Evolutionary conservation across 768 basidiomycete genomes (phyloP).

Genomic region (Amanita muscaria): DNA sequence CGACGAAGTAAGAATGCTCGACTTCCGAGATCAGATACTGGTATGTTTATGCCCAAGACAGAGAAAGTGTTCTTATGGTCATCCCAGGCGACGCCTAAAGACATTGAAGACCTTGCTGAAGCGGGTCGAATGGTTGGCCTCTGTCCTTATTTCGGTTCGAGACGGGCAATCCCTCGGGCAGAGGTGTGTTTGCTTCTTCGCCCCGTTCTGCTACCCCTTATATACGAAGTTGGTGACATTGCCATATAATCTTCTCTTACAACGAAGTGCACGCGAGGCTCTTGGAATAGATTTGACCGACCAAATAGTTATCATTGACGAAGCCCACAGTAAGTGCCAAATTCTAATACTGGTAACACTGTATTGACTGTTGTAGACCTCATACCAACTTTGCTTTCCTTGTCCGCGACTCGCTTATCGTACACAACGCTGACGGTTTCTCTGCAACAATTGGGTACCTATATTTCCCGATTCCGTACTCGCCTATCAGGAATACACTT

Average conservation of each 20-base stretch:
- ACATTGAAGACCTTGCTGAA: constrained; percentile 85
- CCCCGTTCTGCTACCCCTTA: not conserved
- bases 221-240: constrained; percentile 68
- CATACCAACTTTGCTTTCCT: constrained; percentile 80
- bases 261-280: constrained; percentile 75
- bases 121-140: constrained; percentile 59
- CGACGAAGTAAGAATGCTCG: constrained; percentile 64
- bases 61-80: not conserved
- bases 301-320: constrained; percentile 88
- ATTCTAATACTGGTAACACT: not conserved
- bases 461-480: constrained; percentile 71
- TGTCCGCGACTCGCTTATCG: constrained; percentile 67
- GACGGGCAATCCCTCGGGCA: constrained; percentile 82
- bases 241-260: constrained; percentile 88
- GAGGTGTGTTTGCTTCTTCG: constrained; percentile 44
- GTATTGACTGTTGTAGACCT: constrained; percentile 47
- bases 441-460: constrained; percentile 65
- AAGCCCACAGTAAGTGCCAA: constrained; percentile 79
- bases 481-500: constrained; percentile 65
- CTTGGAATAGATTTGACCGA: constrained; percentile 78
- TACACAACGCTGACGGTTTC: constrained; percentile 49
- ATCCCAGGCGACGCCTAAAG: constrained; percentile 73
- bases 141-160: constrained; percentile 91
- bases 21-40: constrained; percentile 82
- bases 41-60: constrained; percentile 30